phyloP scores from a whole-genome alignment of 108 stramenopile species.

The Cyclotella choctawhatcheeana region DNA sequence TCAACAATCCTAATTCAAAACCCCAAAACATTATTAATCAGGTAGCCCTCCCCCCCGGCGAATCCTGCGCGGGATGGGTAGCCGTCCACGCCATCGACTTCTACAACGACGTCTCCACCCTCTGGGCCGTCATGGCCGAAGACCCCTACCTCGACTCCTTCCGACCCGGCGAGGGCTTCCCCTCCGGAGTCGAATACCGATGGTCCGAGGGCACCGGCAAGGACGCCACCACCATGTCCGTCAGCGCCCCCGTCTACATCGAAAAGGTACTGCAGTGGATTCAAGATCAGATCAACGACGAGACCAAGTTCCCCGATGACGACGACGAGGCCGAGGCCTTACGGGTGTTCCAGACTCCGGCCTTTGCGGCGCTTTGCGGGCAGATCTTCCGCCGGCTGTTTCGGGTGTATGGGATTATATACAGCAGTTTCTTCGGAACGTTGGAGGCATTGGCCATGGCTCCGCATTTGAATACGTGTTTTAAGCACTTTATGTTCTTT shows the following conservation, averaged over 20 bases:
- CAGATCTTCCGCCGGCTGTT: slow-evolving; percentile 90
- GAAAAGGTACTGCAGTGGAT: slow-evolving; percentile 90
- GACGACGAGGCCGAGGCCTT: slow-evolving; percentile 87
- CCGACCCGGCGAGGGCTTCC: slow-evolving; percentile 91
- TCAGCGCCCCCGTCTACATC: slow-evolving; percentile 87
- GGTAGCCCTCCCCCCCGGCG: slow-evolving; percentile 85
- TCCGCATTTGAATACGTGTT: slow-evolving; percentile 90
- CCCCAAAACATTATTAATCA: not conserved
- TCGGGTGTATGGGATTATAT: slow-evolving; percentile 92
- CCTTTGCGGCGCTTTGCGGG: slow-evolving; percentile 87
- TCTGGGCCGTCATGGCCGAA: slow-evolving; percentile 92
- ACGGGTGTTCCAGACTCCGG: slow-evolving; percentile 86
- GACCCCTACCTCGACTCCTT: slow-evolving; percentile 87
- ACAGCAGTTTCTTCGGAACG: slow-evolving; percentile 87
- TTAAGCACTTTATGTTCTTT: slow-evolving; percentile 95
- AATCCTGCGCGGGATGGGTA: slow-evolving; percentile 93
- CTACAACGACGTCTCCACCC: slow-evolving; percentile 90
- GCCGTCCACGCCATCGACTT: slow-evolving; percentile 93
- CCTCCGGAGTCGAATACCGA: slow-evolving; percentile 88
- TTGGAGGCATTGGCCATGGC: slow-evolving; percentile 92
- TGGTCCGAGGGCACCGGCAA: slow-evolving; percentile 75
- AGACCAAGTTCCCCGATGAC: slow-evolving; percentile 90
- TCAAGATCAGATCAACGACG: slow-evolving; percentile 90
- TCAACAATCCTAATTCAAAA: not conserved
- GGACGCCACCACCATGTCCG: slow-evolving; percentile 64